Base-by-base conservation (phyloP, 352 stramenopile species). In the Globisporangium barbulae region DNA sequence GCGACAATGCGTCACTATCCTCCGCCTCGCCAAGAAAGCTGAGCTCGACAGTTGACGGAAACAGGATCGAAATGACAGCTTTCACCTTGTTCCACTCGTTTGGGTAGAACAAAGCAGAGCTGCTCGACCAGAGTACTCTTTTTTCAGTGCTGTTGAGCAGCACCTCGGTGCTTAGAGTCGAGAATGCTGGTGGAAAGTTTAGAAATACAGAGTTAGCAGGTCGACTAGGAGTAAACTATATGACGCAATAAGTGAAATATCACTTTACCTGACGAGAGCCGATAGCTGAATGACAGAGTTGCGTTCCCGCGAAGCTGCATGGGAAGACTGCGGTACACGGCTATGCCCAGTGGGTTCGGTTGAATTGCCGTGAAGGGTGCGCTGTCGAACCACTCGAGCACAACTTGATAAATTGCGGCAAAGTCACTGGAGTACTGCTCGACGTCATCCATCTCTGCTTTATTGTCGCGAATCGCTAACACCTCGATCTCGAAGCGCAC, bases 91-190 rank as follows among this genome's bases (percentile, higher is more conserved):
- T 81, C 80, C 80, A 89, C 22, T 70, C 42, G 31, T 61, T 52
- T 19, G 59, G 52, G n/a, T 37, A 41, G 25, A 39, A 48, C 17
- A 49, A 25, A 25, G 25, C 28, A 8, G 56, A 53, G 8, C 68
- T 61, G n/a, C 68, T 83, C 2, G 74, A 74, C 80, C 80, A 89
- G 25, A 83, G 17, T 1, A 21, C 28, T 47, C 47, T 56, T 22
- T 21, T 53, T 2, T 58, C 31, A 2, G 50, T 75, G 5, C 50
- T 54, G 57, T 85, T 77, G 2, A 85, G 49, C 4, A 84, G 15
- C 3, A 79, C 61, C 3, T 81, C 70, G 1, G 59, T 66, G 10
- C 57, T 68, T 12, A 89, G 54, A 31, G 47, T 59, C 15, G 78
- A 83, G 22, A 81, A 80, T 1, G 63, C 80, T 87, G 35, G 19